These are phyloP conservation scores for Samsoniella hepiali DNA, from an alignment of 2,329 filamentous ascomycete genomes.

Conservation along the genomic window DNA sequence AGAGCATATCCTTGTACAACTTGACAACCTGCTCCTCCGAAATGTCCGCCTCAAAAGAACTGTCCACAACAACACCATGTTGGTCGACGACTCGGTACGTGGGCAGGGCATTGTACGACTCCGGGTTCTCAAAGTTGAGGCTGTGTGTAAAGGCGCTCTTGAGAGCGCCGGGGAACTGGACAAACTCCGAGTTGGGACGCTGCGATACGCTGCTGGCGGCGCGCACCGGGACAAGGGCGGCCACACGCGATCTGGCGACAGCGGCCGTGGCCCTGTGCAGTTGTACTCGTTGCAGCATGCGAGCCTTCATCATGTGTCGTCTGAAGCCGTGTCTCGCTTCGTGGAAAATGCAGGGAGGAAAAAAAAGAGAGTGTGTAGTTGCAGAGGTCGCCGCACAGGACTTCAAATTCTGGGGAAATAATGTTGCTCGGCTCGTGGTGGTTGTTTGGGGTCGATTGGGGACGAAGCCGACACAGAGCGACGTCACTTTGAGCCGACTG, in stretches of 20 bases:
- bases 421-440: conserved; percentile 15
- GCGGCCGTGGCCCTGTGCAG: conserved; percentile 26
- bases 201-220: conserved; percentile 52
- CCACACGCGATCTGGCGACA: conserved; percentile 22
- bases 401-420: conserved; percentile 16
- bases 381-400: conserved; percentile 13
- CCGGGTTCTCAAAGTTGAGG: conserved; percentile 73
- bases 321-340: background rate
- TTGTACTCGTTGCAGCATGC: conserved; percentile 30
- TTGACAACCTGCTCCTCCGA: conserved; percentile 59
- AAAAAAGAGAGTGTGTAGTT: background rate
- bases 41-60: conserved; percentile 65
- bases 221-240: conserved; percentile 30
- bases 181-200: conserved; percentile 51
- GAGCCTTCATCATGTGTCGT: conserved; percentile 32
- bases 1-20: conserved; percentile 64
- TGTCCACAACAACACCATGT: conserved; percentile 78
- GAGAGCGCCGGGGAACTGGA: conserved; percentile 88
- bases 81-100: conserved; percentile 93
- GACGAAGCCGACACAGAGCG: conserved; percentile 20
- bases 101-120: conserved; percentile 70
- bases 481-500: conserved; percentile 35
- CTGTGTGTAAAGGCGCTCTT: conserved; percentile 87
- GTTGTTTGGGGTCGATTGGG: conserved; percentile 15
- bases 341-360: background rate